phyloP scores from a whole-genome alignment of 495 filamentous ascomycete genomes.

The Penicillium goetzii region DNA sequence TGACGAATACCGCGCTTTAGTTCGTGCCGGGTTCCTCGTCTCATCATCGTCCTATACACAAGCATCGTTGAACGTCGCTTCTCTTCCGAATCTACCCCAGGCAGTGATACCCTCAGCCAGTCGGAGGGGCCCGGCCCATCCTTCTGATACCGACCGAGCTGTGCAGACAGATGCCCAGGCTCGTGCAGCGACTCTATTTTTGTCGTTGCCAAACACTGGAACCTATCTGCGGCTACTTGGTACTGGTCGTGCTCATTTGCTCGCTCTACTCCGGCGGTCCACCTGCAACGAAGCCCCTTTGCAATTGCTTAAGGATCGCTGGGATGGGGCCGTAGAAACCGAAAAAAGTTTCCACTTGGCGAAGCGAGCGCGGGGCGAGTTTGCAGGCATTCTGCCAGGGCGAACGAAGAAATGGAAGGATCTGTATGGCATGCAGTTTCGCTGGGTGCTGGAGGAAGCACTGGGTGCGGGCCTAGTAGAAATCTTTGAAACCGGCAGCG shows the following conservation, averaged over 20 bases:
- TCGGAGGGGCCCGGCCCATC: constrained; percentile 23
- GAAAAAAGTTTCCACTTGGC: constrained; percentile 59
- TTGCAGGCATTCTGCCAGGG: constrained; percentile 69
- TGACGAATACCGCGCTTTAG: constrained; percentile 60
- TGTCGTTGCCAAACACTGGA: constrained; percentile 76
- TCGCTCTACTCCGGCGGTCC: constrained; percentile 66
- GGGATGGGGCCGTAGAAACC: constrained; percentile 74
- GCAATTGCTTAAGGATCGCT: constrained; percentile 69
- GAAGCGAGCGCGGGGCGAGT: constrained; percentile 70
- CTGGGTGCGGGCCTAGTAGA: constrained; percentile 80
- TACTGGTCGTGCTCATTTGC: constrained; percentile 66
- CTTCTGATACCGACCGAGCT: constrained; percentile 23
- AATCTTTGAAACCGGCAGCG: constrained; percentile 81
- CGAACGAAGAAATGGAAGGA: constrained; percentile 80
- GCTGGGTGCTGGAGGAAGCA: constrained; percentile 78
- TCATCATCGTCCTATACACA: constrained; percentile 55
- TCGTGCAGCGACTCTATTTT: constrained; percentile 51
- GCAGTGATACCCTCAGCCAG: constrained; percentile 63
- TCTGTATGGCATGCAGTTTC: constrained; percentile 74
- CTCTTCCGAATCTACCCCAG: constrained; percentile 52
- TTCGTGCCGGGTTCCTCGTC: constrained; percentile 71
- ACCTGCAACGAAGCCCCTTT: constrained; percentile 67
- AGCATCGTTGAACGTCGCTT: constrained; percentile 52
- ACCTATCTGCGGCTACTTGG: constrained; percentile 72
- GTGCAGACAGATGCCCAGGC: constrained; percentile 35